Evolutionary conservation across 2,329 filamentous ascomycete species (phyloP), one percentile per base, ranked within the genome.

Genomic region (Fusarium luffae): DNA sequence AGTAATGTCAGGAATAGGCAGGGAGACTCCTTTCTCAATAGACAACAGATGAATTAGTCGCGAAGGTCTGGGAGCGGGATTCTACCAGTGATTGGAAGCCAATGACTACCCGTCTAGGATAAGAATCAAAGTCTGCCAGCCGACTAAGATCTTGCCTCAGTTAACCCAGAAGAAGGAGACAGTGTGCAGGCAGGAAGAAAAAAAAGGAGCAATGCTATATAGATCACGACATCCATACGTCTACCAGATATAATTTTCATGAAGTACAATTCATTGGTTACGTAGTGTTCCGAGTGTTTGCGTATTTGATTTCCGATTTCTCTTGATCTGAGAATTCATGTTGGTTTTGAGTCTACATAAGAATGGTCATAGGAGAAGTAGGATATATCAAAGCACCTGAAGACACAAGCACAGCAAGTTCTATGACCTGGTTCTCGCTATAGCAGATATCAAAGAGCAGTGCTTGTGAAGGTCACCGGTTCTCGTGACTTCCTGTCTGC

Each of bases 401-500:
- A n/a, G 9, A 6, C 0, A n/a, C 10, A 37, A 9, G 3, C 9
- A 37, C 9, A n/a, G 16, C 18, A 1, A 37, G 9, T 0, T n/a
- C 3, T 37, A 12, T 10, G 18, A 37, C 18, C 34, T 0, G 4
- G 18, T 12, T 37, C 18, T 7, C 18, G 18, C 10, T n/a, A 1
- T n/a, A n/a, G 34, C 10, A n/a, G 34, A n/a, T 37, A n/a, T n/a
- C 18, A n/a, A n/a, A 37, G 10, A n/a, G 10, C 5, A n/a, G 34
- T 12, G 34, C 10, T 37, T n/a, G 18, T n/a, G 3, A n/a, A 37
- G 4, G 34, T 4, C 34, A 37, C 34, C 9, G 6, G 9, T 7
- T n/a, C 18, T 6, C 34, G 2, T 7, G 18, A 37, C 18, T n/a
- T 11, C 5, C 18, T 4, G 5, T 5, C 5, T 37, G 34, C 21